Conservation (phyloP, 1,284 basidiomycete species). For the Leccinum griseonigrum region DNA sequence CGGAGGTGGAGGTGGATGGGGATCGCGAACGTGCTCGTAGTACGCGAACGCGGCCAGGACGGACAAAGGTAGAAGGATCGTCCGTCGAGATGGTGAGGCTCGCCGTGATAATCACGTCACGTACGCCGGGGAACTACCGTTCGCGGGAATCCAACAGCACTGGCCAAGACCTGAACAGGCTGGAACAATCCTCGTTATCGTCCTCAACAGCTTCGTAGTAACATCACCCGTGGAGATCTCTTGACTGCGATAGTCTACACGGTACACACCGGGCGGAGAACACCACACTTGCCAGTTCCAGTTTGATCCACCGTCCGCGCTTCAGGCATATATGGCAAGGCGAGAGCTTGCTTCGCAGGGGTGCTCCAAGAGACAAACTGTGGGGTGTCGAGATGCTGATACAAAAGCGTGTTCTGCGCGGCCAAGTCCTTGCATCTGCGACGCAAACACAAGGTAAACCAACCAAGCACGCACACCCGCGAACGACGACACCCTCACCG, state of each 20-base stretch:
- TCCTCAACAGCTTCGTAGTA: slow-evolving; percentile 27
- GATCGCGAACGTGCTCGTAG: slow-evolving; percentile 28
- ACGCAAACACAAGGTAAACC: neutral
- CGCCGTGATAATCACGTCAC: slow-evolving; percentile 1
- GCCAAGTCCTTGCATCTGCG: slow-evolving; percentile 71
- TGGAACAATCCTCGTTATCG: slow-evolving; percentile 17
- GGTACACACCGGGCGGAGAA: slow-evolving; percentile 12
- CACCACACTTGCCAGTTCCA: slow-evolving; percentile 13
- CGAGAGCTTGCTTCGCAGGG: slow-evolving; percentile 23
- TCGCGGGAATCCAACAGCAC: slow-evolving; percentile 22
- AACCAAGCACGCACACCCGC: neutral
- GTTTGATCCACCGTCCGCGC: slow-evolving; percentile 6
- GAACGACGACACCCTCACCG: slow-evolving; percentile 44
- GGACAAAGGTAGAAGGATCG: slow-evolving; percentile 27
- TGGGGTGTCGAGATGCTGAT: slow-evolving; percentile 75
- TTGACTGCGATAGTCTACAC: slow-evolving; percentile 17
- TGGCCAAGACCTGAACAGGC: neutral
- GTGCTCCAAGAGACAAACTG: slow-evolving; percentile 30
- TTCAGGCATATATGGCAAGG: slow-evolving; percentile 23
- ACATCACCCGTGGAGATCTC: slow-evolving; percentile 20
- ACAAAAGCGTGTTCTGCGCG: slow-evolving; percentile 77
- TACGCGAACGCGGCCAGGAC: slow-evolving; percentile 26
- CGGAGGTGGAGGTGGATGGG: slow-evolving; percentile 5
- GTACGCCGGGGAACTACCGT: neutral
- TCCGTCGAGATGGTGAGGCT: slow-evolving; percentile 3